Base-by-base conservation (phyloP, 192 early-diverging fungal species). In the Phycomyces nitens region DNA sequence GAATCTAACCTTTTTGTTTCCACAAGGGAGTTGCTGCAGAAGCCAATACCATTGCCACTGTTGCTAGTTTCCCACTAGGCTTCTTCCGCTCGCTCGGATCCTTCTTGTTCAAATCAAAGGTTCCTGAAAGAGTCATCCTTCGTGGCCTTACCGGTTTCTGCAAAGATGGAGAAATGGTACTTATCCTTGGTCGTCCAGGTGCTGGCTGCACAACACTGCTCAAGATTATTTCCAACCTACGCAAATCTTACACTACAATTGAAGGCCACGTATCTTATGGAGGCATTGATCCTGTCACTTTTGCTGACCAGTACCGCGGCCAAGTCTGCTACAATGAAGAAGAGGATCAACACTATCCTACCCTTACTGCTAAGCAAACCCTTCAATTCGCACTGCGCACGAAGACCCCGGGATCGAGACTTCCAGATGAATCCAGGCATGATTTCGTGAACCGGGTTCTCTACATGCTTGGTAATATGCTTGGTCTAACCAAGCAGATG, bases 301-400 rank as follows among this genome's bases (percentile, higher is more conserved):
- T 94, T 59, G 60, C 63, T 3, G 76, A 78, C 24, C 69, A 80
- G 44, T 90, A 88, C 67, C 84, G 88, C 62, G 88, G 86, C 51
- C 86, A 91, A 58, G 83, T 94, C 9, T 81, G 82, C 22, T 94
- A 92, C 64, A 88, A 87, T 67, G 81, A 86, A 70, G 92, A 94
- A 79, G 88, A 89, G 66, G 90, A 92, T 60, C 77, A 81, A 42
- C 89, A 94, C 65, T 89, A 82, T 70, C 86, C 89, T 10, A 88
- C 88, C n/a, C 61, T 92, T 71, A 90, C 89, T 8, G 86, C 91
- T 15, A 84, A 85, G 40, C 83, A 91, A 73, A 94, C 90, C 20
- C 80, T 92, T 12, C 78, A 87, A 54, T 90, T 88, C 69, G 92
- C 89, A 0, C 77, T 92, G 56, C 80, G 86, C 68, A 89, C 82